Conservation (phyloP, 2,329 filamentous ascomycete species). For the Teratosphaeria destructans region DNA sequence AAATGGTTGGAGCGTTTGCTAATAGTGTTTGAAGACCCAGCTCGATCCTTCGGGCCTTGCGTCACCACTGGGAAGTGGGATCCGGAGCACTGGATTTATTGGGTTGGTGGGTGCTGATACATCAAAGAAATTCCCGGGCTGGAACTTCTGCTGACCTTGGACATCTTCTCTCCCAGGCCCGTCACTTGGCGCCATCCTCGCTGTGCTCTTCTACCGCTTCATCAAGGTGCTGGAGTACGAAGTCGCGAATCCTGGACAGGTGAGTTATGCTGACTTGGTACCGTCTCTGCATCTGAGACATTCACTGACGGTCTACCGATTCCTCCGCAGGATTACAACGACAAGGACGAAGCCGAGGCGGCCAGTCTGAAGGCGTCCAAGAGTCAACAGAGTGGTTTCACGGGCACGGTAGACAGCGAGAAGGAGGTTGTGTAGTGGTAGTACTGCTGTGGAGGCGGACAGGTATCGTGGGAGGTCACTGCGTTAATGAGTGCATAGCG, state of each 20-base stretch:
- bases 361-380: conserved; percentile 1
- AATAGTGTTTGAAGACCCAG: conserved; percentile 18
- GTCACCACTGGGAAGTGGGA: conserved; percentile 20
- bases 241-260: conserved; percentile 29
- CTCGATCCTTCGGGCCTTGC: conserved; percentile 23
- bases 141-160: background rate
- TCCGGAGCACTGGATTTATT: conserved; percentile 23
- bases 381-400: background rate
- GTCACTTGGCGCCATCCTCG: conserved; percentile 13
- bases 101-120: conserved; percentile 8
- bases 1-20: background rate
- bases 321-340: background rate
- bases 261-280: background rate
- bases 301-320: background rate
- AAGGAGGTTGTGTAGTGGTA: background rate
- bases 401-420: background rate
- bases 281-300: too few relatives aligned
- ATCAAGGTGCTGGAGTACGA: conserved; percentile 32
- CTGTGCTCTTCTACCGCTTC: conserved; percentile 29
- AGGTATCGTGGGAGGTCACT: background rate
- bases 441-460: background rate
- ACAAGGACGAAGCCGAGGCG: conserved; percentile 1
- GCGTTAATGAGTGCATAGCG: background rate
- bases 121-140: background rate
- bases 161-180: background rate